Evolutionary conservation across 129 eudicot species (phyloP).

Genomic region (Logfia minima): DNA sequence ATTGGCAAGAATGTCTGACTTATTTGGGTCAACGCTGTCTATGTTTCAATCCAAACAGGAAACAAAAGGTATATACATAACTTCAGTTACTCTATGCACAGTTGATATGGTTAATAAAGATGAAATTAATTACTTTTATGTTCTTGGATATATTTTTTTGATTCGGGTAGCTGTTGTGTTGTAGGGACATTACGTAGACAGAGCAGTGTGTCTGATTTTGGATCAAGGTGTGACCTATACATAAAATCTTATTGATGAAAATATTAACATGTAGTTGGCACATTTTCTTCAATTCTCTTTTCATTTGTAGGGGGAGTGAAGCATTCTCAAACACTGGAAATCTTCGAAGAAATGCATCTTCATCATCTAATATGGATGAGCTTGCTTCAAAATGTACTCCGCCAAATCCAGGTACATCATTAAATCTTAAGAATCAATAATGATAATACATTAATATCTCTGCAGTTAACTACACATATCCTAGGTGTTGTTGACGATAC

Average conservation of each 20-base stretch:
- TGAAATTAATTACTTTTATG: not conserved
- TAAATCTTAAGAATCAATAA: not conserved
- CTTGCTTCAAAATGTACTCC: slow-evolving; percentile 47
- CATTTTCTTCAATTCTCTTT: not conserved
- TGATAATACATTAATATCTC: not conserved
- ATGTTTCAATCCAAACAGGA: slow-evolving; percentile 65
- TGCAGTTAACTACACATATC: not conserved
- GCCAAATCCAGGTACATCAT: slow-evolving; percentile 49
- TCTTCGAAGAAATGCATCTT: slow-evolving; percentile 80
- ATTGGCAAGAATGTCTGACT: slow-evolving; percentile 62
- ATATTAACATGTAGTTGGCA: not conserved
- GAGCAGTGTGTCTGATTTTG: slow-evolving; percentile 73
- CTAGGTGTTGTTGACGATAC: too few relatives aligned
- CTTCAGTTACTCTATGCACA: not conserved
- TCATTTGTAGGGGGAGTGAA: slow-evolving; percentile 55
- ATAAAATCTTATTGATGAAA: not conserved
- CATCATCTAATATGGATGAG: slow-evolving; percentile 55
- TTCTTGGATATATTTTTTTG: not conserved
- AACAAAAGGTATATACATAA: slow-evolving; percentile 42
- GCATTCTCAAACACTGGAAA: slow-evolving; percentile 52
- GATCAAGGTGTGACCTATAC: slow-evolving; percentile 52
- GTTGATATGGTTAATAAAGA: not conserved
- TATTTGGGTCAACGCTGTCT: slow-evolving; percentile 67
- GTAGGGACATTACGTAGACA: slow-evolving; percentile 78
- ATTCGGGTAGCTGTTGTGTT: not conserved